These are phyloP conservation scores for Tricholomella constricta DNA, from an alignment of 768 basidiomycete genomes.

Conservation along the genomic window DNA sequence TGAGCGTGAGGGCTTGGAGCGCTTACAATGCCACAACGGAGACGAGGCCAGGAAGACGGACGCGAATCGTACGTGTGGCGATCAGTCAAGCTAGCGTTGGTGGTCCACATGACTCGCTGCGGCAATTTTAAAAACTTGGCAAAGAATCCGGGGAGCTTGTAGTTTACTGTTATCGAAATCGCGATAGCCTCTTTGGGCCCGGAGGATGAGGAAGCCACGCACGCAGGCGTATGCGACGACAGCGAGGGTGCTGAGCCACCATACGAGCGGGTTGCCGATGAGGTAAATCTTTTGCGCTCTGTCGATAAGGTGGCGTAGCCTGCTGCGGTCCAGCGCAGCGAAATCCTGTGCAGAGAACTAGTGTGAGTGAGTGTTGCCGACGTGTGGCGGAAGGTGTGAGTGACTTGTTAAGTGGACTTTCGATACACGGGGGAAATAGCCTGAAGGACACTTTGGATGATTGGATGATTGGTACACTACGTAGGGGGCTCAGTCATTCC, in stretches of 20 bases:
- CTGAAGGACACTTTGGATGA: too few relatives aligned
- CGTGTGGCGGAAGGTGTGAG: too few relatives aligned
- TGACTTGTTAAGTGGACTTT: too few relatives aligned
- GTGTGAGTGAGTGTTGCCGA: too few relatives aligned
- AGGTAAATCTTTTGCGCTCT: constrained; percentile 98
- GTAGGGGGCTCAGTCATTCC: too few relatives aligned
- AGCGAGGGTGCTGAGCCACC: constrained; percentile 82
- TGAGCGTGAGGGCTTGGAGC: too few relatives aligned
- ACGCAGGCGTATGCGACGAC: constrained; percentile 67
- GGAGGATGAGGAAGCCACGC: constrained; percentile 80
- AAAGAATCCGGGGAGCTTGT: constrained; percentile 86
- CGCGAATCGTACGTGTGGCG: constrained; percentile 94
- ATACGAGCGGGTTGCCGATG: constrained; percentile 91
- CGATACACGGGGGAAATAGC: too few relatives aligned
- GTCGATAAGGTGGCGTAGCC: too few relatives aligned
- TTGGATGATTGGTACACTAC: too few relatives aligned
- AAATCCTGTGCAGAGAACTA: too few relatives aligned
- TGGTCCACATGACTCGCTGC: constrained; percentile 95
- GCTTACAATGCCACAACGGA: constrained; percentile 91
- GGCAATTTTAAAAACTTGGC: constrained; percentile 90
- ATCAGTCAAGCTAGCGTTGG: constrained; percentile 94
- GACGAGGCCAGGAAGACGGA: constrained; percentile 88
- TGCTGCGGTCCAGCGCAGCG: too few relatives aligned
- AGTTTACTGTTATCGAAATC: constrained; percentile 95
- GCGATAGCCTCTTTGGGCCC: constrained; percentile 86